Evolutionary conservation across 2,329 filamentous ascomycete species (phyloP).

Genomic region (Monilinia vaccinii-corymbosi): DNA sequence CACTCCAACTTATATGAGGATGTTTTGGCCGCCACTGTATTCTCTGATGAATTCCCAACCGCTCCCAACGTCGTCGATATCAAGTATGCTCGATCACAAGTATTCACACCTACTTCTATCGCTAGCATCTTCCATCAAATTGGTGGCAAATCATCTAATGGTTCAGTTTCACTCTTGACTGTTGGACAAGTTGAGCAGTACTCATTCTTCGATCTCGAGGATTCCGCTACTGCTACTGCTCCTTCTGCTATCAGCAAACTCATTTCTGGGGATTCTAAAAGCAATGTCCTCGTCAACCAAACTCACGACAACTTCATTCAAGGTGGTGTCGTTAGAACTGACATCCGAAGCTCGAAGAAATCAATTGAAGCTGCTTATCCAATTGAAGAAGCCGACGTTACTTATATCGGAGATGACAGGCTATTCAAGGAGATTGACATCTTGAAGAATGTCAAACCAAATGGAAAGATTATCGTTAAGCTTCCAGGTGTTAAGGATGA

Average conservation of each 20-base stretch:
- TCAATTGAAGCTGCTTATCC: slow-evolving; percentile 78
- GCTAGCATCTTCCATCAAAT: slow-evolving; percentile 42
- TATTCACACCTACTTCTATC: slow-evolving; percentile 46
- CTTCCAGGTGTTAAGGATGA: slow-evolving; percentile 76
- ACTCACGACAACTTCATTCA: slow-evolving; percentile 55
- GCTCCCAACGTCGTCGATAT: slow-evolving; percentile 65
- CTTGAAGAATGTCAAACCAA: slow-evolving; percentile 57
- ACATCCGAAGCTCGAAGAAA: slow-evolving; percentile 76
- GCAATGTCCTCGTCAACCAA: slow-evolving; percentile 52
- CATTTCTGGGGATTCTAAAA: slow-evolving; percentile 64
- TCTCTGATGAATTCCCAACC: slow-evolving; percentile 58
- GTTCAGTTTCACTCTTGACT: slow-evolving; percentile 38
- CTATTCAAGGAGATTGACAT: slow-evolving; percentile 72
- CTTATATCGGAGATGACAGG: slow-evolving; percentile 69
- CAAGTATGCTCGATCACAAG: slow-evolving; percentile 72
- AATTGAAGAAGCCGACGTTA: slow-evolving; percentile 68
- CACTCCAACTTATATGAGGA: slow-evolving; percentile 90
- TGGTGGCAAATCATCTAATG: slow-evolving; percentile 34
- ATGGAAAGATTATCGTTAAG: slow-evolving; percentile 66
- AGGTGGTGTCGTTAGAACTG: slow-evolving; percentile 75
- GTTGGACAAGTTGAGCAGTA: slow-evolving; percentile 65
- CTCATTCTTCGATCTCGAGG: slow-evolving; percentile 86
- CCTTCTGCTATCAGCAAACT: slow-evolving; percentile 50
- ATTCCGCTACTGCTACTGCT: slow-evolving; percentile 56
- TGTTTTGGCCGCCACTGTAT: slow-evolving; percentile 75